Conservation (phyloP, 495 filamentous ascomycete species). For the Aspergillus baeticus region DNA sequence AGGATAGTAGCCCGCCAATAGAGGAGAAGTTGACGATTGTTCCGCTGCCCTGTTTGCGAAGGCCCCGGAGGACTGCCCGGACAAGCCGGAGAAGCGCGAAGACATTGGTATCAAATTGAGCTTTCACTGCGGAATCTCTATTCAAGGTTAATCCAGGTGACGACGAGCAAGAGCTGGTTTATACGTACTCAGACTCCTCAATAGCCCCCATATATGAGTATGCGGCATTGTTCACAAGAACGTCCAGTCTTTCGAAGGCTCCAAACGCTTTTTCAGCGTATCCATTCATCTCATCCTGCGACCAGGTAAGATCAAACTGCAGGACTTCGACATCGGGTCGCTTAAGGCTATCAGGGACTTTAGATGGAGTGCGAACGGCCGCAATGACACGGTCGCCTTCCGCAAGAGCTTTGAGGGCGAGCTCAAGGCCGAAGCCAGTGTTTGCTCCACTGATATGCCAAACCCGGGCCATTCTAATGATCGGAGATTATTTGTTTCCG, state of each 20-base stretch:
- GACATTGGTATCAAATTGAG: constrained; percentile 8
- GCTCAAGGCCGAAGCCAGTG: constrained; percentile 10
- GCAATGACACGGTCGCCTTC: constrained; percentile 12
- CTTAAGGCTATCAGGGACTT: constrained; percentile 5
- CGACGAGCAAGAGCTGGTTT: too few relatives aligned
- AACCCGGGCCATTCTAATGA: background rate
- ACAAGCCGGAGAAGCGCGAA: constrained; percentile 4
- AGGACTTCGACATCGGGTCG: background rate
- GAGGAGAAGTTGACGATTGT: constrained; percentile 13
- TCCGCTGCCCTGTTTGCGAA: constrained; percentile 5
- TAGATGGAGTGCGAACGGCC: constrained; percentile 9
- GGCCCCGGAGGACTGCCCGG: background rate
- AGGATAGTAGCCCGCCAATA: constrained; percentile 1
- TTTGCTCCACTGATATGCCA: constrained; percentile 13
- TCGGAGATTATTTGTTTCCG: too few relatives aligned
- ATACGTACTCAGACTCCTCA: constrained; percentile 7
- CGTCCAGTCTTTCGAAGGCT: constrained; percentile 1
- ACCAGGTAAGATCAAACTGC: constrained; percentile 7
- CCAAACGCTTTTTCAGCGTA: constrained; percentile 5
- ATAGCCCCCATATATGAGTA: constrained; percentile 11
- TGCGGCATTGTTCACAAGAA: constrained; percentile 5
- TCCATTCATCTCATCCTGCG: background rate
- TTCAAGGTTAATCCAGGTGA: background rate
- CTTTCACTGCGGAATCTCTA: constrained; percentile 7
- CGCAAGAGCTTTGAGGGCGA: background rate